phyloP scores from a whole-genome alignment of 169 alveolate genomes.

The Plasmodium adleri region DNA sequence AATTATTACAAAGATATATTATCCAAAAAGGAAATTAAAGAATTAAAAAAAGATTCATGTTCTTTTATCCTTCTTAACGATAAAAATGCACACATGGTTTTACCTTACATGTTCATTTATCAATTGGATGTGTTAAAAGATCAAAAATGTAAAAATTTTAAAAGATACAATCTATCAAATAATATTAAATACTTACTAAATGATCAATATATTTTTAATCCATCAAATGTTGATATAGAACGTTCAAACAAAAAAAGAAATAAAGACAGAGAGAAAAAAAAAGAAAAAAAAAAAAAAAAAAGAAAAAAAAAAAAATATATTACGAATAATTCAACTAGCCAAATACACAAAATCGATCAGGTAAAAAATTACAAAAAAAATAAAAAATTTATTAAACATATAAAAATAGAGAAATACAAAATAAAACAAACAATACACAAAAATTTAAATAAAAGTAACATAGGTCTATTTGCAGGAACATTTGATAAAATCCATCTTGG shows the following conservation, averaged over 20 bases:
- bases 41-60: slow-evolving; percentile 18
- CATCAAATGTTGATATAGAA: not conserved
- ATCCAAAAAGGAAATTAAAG: slow-evolving; percentile 10
- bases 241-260: not conserved
- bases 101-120: slow-evolving; percentile 13
- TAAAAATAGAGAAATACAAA: slow-evolving; percentile 53
- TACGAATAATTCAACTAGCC: not conserved
- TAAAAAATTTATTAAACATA: not conserved
- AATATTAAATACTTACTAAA: too few relatives aligned
- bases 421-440: slow-evolving; percentile 46
- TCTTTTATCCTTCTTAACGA: slow-evolving; percentile 27
- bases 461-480: slow-evolving; percentile 74
- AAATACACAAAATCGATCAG: not conserved
- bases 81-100: slow-evolving; percentile 15
- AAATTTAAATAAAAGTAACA: slow-evolving; percentile 49
- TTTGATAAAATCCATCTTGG: slow-evolving; percentile 74
- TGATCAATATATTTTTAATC: too few relatives aligned
- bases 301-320: not conserved
- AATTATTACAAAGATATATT: slow-evolving; percentile 49
- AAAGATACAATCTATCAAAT: too few relatives aligned
- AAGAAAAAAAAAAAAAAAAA: not conserved
- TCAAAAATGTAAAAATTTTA: too few relatives aligned
- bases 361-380: not conserved
- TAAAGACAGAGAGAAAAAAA: not conserved
- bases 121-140: slow-evolving; percentile 15